Evolutionary conservation across 192 early-diverging fungal species (phyloP).

Genomic region (Dissophora globulifera): DNA sequence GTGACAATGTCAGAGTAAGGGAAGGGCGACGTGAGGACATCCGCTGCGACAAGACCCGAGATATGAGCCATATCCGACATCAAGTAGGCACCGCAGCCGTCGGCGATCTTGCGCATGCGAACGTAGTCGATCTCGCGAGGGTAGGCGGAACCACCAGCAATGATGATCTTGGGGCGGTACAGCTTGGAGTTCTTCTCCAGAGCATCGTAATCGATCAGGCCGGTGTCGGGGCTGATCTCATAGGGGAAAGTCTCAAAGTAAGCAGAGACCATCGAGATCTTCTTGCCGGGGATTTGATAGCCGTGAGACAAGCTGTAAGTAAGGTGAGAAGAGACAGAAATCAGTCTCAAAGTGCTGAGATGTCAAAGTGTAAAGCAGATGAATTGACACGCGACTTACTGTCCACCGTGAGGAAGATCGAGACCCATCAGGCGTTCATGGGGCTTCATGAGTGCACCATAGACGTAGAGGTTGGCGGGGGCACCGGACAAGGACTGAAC

Average conservation of each 20-base stretch:
- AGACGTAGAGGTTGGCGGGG: constrained; percentile 98
- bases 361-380: no score
- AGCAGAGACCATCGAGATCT: constrained; percentile 92
- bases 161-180: constrained; percentile 96
- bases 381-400: constrained; percentile 83
- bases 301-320: constrained; percentile 91
- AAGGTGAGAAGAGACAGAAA: neutral
- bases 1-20: constrained; percentile 96
- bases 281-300: constrained; percentile 96
- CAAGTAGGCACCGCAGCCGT: constrained; percentile 86
- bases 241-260: constrained; percentile 99
- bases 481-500: constrained; percentile 96
- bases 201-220: constrained; percentile 92
- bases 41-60: constrained; percentile 89
- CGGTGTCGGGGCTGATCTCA: constrained; percentile 89
- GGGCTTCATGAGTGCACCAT: constrained; percentile 93
- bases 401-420: constrained; percentile 97
- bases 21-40: constrained; percentile 89
- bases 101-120: constrained; percentile 88
- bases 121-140: constrained; percentile 94
- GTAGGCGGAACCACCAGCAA: constrained; percentile 96
- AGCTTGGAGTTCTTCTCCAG: constrained; percentile 81
- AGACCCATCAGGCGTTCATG: constrained; percentile 99
- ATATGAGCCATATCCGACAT: constrained; percentile 99
- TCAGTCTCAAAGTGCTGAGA: neutral